Percentiles rank a stretch among this genome's conserved stretches.
Conservation (phyloP, 768 basidiomycete genomes). For the Boletus patriciae region DNA sequence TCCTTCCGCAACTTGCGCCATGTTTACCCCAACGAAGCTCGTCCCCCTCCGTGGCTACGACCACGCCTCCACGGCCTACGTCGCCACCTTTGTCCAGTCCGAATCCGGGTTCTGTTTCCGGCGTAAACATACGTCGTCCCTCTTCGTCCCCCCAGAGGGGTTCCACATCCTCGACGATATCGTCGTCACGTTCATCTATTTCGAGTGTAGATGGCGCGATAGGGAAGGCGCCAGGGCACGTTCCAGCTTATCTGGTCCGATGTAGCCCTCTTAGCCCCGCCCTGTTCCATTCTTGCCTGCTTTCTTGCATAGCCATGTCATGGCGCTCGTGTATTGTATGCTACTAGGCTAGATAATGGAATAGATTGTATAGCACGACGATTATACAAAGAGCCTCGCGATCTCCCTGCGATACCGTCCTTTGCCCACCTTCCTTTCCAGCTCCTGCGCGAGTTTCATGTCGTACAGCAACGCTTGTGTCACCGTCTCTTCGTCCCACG, state of each 20-base stretch:
- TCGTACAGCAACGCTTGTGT: not conserved
- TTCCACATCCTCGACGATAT: constrained; percentile 36
- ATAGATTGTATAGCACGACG: not conserved
- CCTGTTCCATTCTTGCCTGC: too few species aligned
- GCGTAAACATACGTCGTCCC: constrained; percentile 20
- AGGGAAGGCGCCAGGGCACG: constrained; percentile 19
- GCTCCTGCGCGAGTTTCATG: constrained; percentile 1
- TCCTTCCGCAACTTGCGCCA: too few species aligned
- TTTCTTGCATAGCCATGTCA: not conserved
- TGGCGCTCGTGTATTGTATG: not conserved
- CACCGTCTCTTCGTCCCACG: not conserved
- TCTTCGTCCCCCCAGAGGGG: constrained; percentile 32
- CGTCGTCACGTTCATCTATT: constrained; percentile 38
- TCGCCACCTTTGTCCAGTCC: constrained; percentile 31
- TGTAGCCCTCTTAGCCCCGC: not conserved
- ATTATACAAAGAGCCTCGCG: constrained; percentile 13
- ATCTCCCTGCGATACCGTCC: constrained; percentile 11
- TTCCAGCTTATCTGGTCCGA: not conserved
- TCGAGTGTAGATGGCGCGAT: constrained; percentile 32
- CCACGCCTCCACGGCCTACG: constrained; percentile 9
- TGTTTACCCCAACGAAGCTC: constrained; percentile 15
- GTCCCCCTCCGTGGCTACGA: constrained; percentile 17
- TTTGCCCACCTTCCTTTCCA: constrained; percentile 21
- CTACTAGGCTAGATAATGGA: not conserved
- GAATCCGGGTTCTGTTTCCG: constrained; percentile 9